A percentile compares a stretch with the other conserved stretches of the same genome.
Conservation (phyloP, 768 basidiomycete species). For the Leccinum barrowsii region DNA sequence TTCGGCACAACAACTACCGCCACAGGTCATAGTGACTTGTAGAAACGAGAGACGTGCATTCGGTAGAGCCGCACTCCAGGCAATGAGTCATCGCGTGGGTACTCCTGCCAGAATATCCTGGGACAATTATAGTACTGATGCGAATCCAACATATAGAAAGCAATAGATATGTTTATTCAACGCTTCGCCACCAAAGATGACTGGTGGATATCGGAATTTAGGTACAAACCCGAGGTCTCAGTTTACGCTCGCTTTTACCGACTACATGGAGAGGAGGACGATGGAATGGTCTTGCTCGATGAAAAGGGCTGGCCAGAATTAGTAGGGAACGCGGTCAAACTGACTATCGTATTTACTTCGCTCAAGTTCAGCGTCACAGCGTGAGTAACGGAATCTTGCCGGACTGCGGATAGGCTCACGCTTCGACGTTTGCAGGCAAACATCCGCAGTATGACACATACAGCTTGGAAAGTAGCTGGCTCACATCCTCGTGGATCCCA, state of each 20-base stretch:
- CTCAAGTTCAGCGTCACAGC: conserved; percentile 33
- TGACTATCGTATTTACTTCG: conserved; percentile 31
- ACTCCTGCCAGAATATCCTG: not conserved
- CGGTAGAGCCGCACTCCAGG: conserved; percentile 28
- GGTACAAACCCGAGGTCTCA: conserved; percentile 33
- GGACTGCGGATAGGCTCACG: conserved; percentile 2
- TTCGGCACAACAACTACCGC: conserved; percentile 27
- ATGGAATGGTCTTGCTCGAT: conserved; percentile 30
- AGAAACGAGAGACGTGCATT: conserved; percentile 31
- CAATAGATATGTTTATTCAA: conserved; percentile 29
- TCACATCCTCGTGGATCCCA: not conserved
- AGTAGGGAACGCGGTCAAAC: conserved; percentile 31
- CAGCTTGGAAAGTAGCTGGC: not conserved
- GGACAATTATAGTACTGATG: conserved; percentile 7
- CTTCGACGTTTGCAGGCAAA: conserved; percentile 17
- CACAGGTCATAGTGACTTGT: conserved; percentile 32
- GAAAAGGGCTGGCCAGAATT: conserved; percentile 33
- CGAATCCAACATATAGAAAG: conserved; percentile 23
- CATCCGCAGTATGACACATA: conserved; percentile 21
- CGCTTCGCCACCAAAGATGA: conserved; percentile 34
- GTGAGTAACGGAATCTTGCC: conserved; percentile 17
- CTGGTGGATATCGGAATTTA: conserved; percentile 34
- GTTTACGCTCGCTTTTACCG: conserved; percentile 34
- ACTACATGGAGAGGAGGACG: conserved; percentile 32
- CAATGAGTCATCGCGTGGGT: conserved; percentile 32